These are phyloP conservation scores for Geosiphon pyriformis DNA, from an alignment of 192 early-diverging fungal genomes.

Conservation along the genomic window DNA sequence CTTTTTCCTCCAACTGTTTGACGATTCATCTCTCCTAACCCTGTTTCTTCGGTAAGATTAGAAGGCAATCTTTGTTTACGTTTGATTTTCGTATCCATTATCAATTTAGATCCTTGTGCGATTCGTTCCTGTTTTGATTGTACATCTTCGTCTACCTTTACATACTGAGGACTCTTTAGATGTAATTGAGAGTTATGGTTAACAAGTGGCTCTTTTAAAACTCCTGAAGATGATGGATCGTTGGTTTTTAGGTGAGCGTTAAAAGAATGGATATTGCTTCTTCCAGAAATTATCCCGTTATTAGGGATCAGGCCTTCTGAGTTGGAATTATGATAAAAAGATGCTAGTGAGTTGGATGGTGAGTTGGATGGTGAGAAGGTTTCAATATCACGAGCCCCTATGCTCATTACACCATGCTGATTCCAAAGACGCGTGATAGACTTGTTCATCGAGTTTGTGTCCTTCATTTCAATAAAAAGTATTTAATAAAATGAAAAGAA, in stretches of 20 bases:
- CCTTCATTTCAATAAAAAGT: slow-evolving; percentile 31
- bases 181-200: too few relatives aligned
- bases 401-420: background rate
- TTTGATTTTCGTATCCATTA: too few relatives aligned
- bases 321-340: slow-evolving; percentile 11
- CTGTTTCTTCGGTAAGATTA: too few relatives aligned
- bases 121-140: too few relatives aligned
- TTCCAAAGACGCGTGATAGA: slow-evolving; percentile 47
- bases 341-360: slow-evolving; percentile 20
- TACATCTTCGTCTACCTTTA: too few relatives aligned
- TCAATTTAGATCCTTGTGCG: too few relatives aligned
- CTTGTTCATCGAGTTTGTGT: slow-evolving; percentile 57
- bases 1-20: background rate
- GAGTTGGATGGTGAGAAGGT: slow-evolving; percentile 7
- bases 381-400: too few relatives aligned
- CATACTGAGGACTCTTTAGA: too few relatives aligned
- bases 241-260: background rate
- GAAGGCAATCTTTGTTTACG: too few relatives aligned
- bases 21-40: background rate
- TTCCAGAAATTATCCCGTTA: background rate
- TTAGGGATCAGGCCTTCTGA: background rate
- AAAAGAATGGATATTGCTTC: background rate
- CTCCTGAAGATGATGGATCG: too few relatives aligned
- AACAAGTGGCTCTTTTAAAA: too few relatives aligned
- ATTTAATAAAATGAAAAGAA: background rate